These are phyloP conservation scores for Pestalotiopsis sp. DNA, from an alignment of 2,329 filamentous ascomycete species.

Conservation along the genomic window DNA sequence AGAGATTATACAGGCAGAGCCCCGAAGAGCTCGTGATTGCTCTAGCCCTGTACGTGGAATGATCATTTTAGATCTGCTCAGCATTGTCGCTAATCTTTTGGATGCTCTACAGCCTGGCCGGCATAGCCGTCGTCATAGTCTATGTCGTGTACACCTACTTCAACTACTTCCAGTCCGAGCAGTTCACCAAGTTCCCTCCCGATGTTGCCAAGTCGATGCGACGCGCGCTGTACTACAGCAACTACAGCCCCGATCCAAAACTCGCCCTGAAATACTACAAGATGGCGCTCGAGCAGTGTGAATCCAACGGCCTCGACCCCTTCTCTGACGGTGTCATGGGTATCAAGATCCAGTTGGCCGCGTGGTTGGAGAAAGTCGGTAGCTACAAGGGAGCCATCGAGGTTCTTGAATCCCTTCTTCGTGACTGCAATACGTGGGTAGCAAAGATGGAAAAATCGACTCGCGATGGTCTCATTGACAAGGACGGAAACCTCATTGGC, in stretches of 20 bases:
- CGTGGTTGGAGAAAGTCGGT: slow-evolving; percentile 77
- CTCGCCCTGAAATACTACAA: slow-evolving; percentile 84
- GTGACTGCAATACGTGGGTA: slow-evolving; percentile 69
- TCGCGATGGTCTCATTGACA: slow-evolving; percentile 48
- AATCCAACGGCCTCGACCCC: slow-evolving; percentile 77
- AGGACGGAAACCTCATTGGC: slow-evolving; percentile 36
- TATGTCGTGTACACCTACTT: slow-evolving; percentile 52
- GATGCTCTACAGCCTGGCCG: slow-evolving; percentile 35
- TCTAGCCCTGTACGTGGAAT: slow-evolving; percentile 39
- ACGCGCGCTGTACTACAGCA: slow-evolving; percentile 84
- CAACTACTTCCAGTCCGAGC: slow-evolving; percentile 55
- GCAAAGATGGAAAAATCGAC: slow-evolving; percentile 54
- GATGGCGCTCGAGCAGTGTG: slow-evolving; percentile 73
- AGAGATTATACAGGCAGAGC: slow-evolving; percentile 41
- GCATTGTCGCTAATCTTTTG: slow-evolving; percentile 32
- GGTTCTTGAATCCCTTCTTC: slow-evolving; percentile 75
- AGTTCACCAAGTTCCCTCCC: slow-evolving; percentile 65
- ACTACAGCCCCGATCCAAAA: slow-evolving; percentile 73
- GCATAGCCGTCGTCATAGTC: slow-evolving; percentile 32
- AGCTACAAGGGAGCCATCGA: slow-evolving; percentile 72
- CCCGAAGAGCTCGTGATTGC: slow-evolving; percentile 47
- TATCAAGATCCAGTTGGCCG: slow-evolving; percentile 80
- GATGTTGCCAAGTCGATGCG: slow-evolving; percentile 78
- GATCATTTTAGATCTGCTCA: not conserved
- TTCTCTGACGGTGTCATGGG: slow-evolving; percentile 92